Base-by-base conservation (phyloP, 2,329 filamentous ascomycete genomes). In the Beauveria pseudobassiana region DNA sequence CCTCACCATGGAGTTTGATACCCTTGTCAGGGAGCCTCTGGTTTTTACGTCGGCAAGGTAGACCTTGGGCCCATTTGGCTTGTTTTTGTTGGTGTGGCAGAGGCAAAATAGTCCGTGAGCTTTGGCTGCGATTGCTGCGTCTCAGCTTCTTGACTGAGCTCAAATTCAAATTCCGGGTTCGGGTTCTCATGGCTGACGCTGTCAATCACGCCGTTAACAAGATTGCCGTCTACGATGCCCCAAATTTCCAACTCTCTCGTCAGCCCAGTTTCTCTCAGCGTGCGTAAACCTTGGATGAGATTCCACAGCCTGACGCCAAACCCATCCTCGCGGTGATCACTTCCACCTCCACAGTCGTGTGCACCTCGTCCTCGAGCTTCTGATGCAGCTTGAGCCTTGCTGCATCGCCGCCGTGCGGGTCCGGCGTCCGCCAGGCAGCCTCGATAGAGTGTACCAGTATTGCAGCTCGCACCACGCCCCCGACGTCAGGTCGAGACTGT, bases 381-480 rank as follows among this genome's bases (percentile, higher is more conserved):
- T 92, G 86, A 67, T 99, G 95, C 12, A 98, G 84, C 43, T 81
- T 85, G 43, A 87, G 0, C 95, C 95, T 59, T 85, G 82, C 71
- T 87, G 88, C 95, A 99, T 99, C 0, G 91, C 91, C 2, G 83
- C 74, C 0, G 93, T 98, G 40, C 80, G 80, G 59, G 83, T 88
- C 71, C 89, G 93, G 62, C 84, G 84, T 1, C 93, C 95, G 69
- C 88, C 78, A 0, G 82, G 82, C 4, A 84, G 85, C 60, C 85
- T 87, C 3, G 87, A 90, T 60, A 99, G 80, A 0, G 86, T 90
- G 75, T 96, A 97, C 80, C 87, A 92, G 69, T 96, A 96, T 72
- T 98, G 93, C 63, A 98, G 74, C 74, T 99, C 93, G 73, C 95
- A 99, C 95, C 95, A 99, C 8, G 93, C 88, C 2, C 93, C 93